These are phyloP conservation scores for Populus ilicifolia DNA, from an alignment of 345 rosid genomes.

Conservation along the genomic window DNA sequence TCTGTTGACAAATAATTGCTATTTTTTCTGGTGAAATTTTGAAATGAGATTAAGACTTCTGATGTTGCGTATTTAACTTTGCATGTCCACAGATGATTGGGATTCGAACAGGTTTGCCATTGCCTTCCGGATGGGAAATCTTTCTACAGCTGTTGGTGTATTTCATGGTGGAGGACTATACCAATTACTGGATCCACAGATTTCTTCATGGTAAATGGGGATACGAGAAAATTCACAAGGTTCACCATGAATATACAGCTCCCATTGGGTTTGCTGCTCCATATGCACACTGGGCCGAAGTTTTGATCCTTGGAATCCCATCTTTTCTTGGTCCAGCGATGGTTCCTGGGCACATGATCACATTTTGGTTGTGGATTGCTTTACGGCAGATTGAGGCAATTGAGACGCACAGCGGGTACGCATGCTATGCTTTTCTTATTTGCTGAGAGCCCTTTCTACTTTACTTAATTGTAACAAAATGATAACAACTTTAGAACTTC, in stretches of 20 bases:
- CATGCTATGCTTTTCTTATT: constrained; percentile 23
- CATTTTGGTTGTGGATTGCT: constrained; percentile 92
- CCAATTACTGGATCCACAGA: constrained; percentile 87
- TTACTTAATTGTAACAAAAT: constrained; percentile 33
- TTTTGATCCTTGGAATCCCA: constrained; percentile 85
- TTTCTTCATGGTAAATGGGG: constrained; percentile 85
- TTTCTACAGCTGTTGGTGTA: constrained; percentile 62
- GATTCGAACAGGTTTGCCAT: constrained; percentile 60
- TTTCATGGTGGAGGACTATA: constrained; percentile 77
- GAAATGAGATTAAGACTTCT: not conserved
- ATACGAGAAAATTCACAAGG: constrained; percentile 78
- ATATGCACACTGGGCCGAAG: constrained; percentile 92
- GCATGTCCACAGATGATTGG: constrained; percentile 57
- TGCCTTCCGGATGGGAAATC: constrained; percentile 76
- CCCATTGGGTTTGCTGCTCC: constrained; percentile 86
- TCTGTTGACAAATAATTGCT: not conserved
- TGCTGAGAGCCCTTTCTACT: constrained; percentile 24
- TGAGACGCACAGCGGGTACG: constrained; percentile 97
- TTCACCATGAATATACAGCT: constrained; percentile 86
- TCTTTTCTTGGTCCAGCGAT: constrained; percentile 91
- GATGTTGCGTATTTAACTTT: not conserved
- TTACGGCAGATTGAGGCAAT: constrained; percentile 87
- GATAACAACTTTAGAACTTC: constrained; percentile 31
- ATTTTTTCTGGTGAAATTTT: not conserved
- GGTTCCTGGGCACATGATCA: constrained; percentile 90